Evolutionary conservation across 176 grass and related monocot species (phyloP).

Genomic region (Musa troglodytarum): DNA sequence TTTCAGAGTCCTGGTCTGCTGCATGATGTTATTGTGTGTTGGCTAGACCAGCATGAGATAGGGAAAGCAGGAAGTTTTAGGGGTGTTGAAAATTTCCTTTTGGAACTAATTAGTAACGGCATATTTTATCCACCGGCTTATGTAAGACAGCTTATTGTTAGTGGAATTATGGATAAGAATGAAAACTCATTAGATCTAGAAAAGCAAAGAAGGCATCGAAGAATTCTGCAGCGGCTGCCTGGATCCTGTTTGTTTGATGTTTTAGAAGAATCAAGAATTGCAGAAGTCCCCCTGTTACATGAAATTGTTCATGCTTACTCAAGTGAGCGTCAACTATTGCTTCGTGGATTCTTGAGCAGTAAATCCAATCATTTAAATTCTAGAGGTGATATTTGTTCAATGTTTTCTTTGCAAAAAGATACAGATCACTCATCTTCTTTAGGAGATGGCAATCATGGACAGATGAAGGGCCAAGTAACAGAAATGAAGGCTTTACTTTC

Average conservation of each 20-base stretch:
- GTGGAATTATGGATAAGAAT: conserved; percentile 71
- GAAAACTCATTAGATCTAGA: conserved; percentile 54
- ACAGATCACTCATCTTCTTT: conserved; percentile 25
- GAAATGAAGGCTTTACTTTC: conserved; percentile 65
- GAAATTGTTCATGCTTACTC: conserved; percentile 69
- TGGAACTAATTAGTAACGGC: conserved; percentile 76
- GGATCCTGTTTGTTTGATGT: conserved; percentile 61
- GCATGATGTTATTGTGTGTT: conserved; percentile 93
- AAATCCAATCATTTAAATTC: conserved; percentile 33
- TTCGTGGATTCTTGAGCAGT: conserved; percentile 54
- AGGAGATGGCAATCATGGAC: conserved; percentile 21
- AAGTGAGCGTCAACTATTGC: conserved; percentile 70
- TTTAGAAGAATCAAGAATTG: conserved; percentile 63
- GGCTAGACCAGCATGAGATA: conserved; percentile 94
- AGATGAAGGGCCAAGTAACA: conserved; percentile 49
- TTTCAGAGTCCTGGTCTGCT: conserved; percentile 89
- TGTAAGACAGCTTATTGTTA: conserved; percentile 94
- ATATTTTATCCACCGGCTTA: conserved; percentile 93
- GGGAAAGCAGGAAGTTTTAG: conserved; percentile 65
- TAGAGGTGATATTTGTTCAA: conserved; percentile 31
- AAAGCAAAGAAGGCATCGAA: conserved; percentile 71
- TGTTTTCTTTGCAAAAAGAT: conserved; percentile 37
- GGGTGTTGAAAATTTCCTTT: conserved; percentile 58
- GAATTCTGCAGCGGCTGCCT: conserved; percentile 85
- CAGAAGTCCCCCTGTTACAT: conserved; percentile 43